A percentile compares a stretch with the other conserved stretches of the same genome.
Conservation (phyloP, 2,329 filamentous ascomycete genomes). For the Cladosporium halotolerans region DNA sequence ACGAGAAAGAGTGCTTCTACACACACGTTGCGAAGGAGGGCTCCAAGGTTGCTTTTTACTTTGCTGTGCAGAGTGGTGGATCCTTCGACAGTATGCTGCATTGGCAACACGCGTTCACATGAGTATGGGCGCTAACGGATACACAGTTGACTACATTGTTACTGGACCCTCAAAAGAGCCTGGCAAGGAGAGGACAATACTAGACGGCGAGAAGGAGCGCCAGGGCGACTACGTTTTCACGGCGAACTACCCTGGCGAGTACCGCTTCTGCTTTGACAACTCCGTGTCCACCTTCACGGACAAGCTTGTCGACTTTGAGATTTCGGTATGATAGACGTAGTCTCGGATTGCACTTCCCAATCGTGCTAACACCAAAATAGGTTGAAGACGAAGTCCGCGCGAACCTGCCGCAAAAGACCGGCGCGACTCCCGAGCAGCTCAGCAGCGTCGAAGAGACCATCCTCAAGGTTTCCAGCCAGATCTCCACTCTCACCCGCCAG, state of each 20-base stretch:
- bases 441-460: slow-evolving; percentile 85
- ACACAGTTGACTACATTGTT: slow-evolving; percentile 74
- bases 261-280: slow-evolving; percentile 97
- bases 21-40: slow-evolving; percentile 68
- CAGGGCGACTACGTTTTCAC: slow-evolving; percentile 99
- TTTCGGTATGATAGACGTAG: slow-evolving; percentile 60
- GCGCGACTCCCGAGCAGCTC: slow-evolving; percentile 82
- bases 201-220: slow-evolving; percentile 83
- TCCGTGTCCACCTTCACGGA: slow-evolving; percentile 97
- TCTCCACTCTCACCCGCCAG: slow-evolving; percentile 91
- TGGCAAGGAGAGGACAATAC: slow-evolving; percentile 60
- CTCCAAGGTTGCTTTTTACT: slow-evolving; percentile 96
- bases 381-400: slow-evolving; percentile 84
- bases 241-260: slow-evolving; percentile 78
- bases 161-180: slow-evolving; percentile 58
- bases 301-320: slow-evolving; percentile 97
- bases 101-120: background rate
- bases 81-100: slow-evolving; percentile 66
- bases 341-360: background rate
- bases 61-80: slow-evolving; percentile 97
- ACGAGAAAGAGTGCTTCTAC: slow-evolving; percentile 97
- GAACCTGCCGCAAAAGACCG: slow-evolving; percentile 79
- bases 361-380: slow-evolving; percentile 39
- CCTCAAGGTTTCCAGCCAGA: slow-evolving; percentile 85
- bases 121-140: background rate